These are phyloP conservation scores for Neonectria coccinea DNA, from an alignment of 2,329 filamentous ascomycete genomes.

Conservation along the genomic window DNA sequence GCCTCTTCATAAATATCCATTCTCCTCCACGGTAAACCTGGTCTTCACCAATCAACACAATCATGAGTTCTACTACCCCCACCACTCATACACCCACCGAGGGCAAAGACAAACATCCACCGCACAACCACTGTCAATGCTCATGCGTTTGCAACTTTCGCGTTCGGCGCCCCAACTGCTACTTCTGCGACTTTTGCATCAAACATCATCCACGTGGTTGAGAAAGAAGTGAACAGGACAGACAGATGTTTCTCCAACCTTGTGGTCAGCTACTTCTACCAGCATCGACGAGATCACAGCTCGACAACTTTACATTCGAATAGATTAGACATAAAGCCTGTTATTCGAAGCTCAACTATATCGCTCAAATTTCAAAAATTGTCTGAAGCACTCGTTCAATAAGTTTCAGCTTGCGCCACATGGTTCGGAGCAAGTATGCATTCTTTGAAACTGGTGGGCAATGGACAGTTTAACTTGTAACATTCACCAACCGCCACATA, in stretches of 20 bases:
- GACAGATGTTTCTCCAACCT: neutral
- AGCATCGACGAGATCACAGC: neutral
- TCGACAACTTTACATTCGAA: neutral
- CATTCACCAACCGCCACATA: neutral
- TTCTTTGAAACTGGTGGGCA: neutral
- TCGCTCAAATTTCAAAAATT: too few relatives aligned
- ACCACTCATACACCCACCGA: neutral
- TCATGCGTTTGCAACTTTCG: neutral
- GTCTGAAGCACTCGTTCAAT: neutral
- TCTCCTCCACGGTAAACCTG: neutral
- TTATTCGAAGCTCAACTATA: neutral
- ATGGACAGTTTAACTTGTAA: neutral
- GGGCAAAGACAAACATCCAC: neutral
- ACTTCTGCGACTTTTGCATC: constrained; percentile 1
- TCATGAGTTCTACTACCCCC: neutral
- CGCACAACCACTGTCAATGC: neutral
- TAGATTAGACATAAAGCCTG: neutral
- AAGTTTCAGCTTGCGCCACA: neutral
- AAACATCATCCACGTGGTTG: neutral
- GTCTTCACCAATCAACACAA: neutral
- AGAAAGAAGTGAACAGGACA: neutral
- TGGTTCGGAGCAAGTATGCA: too few relatives aligned
- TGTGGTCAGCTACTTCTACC: neutral
- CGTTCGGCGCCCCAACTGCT: neutral
- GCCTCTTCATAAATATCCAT: neutral